Evolutionary conservation across 495 filamentous ascomycete genomes (phyloP).

Genomic region (Saxispiralis lemnorum): DNA sequence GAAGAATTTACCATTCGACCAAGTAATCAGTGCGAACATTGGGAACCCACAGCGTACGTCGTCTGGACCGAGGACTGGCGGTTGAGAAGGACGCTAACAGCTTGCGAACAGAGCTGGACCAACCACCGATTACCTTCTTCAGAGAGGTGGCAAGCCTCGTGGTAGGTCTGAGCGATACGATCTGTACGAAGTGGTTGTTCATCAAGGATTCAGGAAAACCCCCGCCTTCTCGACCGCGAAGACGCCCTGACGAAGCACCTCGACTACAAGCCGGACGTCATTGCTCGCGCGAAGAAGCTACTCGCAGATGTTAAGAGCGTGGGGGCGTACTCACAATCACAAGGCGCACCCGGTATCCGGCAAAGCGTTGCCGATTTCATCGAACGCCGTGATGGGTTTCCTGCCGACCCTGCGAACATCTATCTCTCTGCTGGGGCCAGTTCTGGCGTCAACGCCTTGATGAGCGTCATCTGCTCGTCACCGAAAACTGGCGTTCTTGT

Average conservation of each 20-base stretch:
- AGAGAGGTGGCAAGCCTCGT: constrained; percentile 87
- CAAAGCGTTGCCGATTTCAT: constrained; percentile 86
- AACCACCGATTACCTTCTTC: constrained; percentile 98
- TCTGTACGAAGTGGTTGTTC: no score
- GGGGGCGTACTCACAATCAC: constrained; percentile 88
- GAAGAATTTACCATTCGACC: constrained; percentile 61
- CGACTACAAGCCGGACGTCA: constrained; percentile 74
- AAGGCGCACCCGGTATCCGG: constrained; percentile 67
- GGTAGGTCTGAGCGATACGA: not conserved
- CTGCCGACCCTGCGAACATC: constrained; percentile 57
- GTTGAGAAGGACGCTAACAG: no score
- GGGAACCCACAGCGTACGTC: constrained; percentile 68
- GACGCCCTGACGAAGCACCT: constrained; percentile 45
- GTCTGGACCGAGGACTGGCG: no score
- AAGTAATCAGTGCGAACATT: constrained; percentile 92
- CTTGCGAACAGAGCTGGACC: constrained; percentile 47
- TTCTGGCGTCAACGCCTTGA: constrained; percentile 78
- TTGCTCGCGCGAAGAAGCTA: constrained; percentile 63
- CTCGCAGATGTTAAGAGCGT: constrained; percentile 73
- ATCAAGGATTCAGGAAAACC: constrained; percentile 45
- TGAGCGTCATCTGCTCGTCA: constrained; percentile 70
- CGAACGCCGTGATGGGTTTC: constrained; percentile 73
- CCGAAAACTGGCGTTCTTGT: constrained; percentile 75
- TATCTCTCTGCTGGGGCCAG: constrained; percentile 85
- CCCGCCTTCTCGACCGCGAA: constrained; percentile 58